Conservation (phyloP, 202 grass and related monocot species). For the Zizania palustris region DNA sequence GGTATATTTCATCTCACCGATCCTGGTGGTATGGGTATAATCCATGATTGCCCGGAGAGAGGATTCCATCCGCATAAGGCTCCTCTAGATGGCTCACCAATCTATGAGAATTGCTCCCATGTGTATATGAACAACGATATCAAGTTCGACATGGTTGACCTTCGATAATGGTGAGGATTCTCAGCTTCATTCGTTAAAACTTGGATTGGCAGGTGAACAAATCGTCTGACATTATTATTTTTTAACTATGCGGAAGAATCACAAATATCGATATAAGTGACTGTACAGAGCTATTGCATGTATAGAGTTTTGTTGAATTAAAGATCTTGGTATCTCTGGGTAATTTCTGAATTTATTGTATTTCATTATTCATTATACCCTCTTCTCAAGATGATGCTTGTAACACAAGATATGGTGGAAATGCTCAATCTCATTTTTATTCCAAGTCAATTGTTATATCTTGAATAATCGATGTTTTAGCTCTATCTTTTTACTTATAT, state of each 20-base stretch:
- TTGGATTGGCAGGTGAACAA: slow-evolving; percentile 32
- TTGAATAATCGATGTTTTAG: neutral
- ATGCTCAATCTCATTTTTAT: slow-evolving; percentile 23
- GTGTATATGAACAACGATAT: slow-evolving; percentile 84
- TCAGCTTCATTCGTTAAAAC: slow-evolving; percentile 1
- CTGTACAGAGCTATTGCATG: slow-evolving; percentile 46
- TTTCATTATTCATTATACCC: slow-evolving; percentile 7
- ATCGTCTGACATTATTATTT: slow-evolving; percentile 35
- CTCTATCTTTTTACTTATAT: neutral
- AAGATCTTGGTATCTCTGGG: neutral
- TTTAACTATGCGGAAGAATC: slow-evolving; percentile 28
- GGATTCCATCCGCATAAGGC: slow-evolving; percentile 97
- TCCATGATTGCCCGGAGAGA: slow-evolving; percentile 88
- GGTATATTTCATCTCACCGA: slow-evolving; percentile 98
- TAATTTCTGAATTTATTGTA: slow-evolving; percentile 21
- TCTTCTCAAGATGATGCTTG: neutral
- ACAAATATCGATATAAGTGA: slow-evolving; percentile 37
- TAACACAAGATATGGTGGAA: neutral
- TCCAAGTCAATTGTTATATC: neutral
- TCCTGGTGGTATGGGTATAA: slow-evolving; percentile 82
- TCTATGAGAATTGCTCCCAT: slow-evolving; percentile 91
- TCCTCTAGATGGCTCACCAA: slow-evolving; percentile 75
- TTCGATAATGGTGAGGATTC: slow-evolving; percentile 57
- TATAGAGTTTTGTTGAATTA: slow-evolving; percentile 40
- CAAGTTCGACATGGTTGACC: slow-evolving; percentile 86